Conservation (phyloP, 305 asterid species). For the Caryopteris hybrid region DNA sequence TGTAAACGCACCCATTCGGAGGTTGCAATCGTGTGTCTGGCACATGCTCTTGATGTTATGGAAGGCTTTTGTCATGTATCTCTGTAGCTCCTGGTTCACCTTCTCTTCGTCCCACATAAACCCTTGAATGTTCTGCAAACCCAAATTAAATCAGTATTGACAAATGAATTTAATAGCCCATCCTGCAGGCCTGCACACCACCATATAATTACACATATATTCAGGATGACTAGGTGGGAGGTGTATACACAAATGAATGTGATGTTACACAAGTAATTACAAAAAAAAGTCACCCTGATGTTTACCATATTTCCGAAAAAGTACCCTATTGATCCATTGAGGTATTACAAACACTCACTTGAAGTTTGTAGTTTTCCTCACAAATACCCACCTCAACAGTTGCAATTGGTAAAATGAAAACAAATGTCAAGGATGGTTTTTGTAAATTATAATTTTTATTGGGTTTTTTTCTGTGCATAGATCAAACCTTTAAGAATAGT, state of each 20-base stretch:
- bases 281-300: no score
- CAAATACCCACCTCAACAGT: not conserved
- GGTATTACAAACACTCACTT: no score
- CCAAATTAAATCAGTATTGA: not conserved
- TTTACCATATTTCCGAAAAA: no score
- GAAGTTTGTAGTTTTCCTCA: no score
- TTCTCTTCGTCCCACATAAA: conserved; percentile 94
- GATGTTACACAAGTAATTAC: no score
- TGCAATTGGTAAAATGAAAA: not conserved
- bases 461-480: not conserved
- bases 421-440: not conserved
- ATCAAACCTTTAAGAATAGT: not conserved
- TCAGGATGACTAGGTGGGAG: no score
- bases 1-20: conserved; percentile 93
- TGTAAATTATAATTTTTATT: no score
- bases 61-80: conserved; percentile 81
- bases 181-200: no score
- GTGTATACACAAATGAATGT: no score
- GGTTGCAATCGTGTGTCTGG: conserved; percentile 65
- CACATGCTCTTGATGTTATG: conserved; percentile 70
- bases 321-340: no score
- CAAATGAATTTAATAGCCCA: not conserved
- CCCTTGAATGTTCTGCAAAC: conserved; percentile 81
- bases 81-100: conserved; percentile 70
- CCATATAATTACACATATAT: no score